A percentile compares a stretch with the other conserved stretches of the same genome.
phyloP scores from a whole-genome alignment of 2,329 filamentous ascomycete genomes.

The Penicillium janthinellum region DNA sequence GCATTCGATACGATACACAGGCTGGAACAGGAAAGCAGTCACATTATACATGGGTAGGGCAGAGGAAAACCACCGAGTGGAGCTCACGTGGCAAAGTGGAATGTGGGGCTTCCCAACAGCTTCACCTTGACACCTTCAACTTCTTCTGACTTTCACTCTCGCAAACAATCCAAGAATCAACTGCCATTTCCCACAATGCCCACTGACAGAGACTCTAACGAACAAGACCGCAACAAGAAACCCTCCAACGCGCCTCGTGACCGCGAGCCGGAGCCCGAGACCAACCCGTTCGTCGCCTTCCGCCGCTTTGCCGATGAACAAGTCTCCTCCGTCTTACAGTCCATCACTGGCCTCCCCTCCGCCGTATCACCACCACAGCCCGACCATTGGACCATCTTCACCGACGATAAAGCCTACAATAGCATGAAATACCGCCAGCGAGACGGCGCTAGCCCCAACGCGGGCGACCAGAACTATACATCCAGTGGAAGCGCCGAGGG shows the following conservation, averaged over 20 bases:
- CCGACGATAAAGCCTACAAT: conserved; percentile 34
- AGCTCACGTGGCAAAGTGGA: conserved; percentile 35
- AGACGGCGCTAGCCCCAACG: conserved; percentile 9
- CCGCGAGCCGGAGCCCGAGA: conserved; percentile 37
- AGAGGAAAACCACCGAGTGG: conserved; percentile 10
- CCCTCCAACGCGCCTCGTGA: conserved; percentile 18
- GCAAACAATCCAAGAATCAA: background rate
- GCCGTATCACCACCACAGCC: conserved; percentile 34
- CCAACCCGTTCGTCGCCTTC: conserved; percentile 62
- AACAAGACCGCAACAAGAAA: conserved; percentile 23
- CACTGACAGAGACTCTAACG: conserved; percentile 29
- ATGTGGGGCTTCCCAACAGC: conserved; percentile 39
- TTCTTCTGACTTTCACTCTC: conserved; percentile 11
- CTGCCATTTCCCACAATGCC: conserved; percentile 8
- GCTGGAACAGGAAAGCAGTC: background rate
- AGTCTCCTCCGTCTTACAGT: conserved; percentile 56
- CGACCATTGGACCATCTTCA: conserved; percentile 40
- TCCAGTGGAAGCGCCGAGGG: conserved; percentile 9
- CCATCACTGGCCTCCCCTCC: conserved; percentile 52
- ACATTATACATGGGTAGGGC: background rate
- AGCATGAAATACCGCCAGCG: conserved; percentile 23
- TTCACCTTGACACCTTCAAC: conserved; percentile 31
- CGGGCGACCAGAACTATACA: conserved; percentile 12
- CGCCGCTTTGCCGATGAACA: conserved; percentile 63
- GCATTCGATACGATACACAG: background rate